Percentiles rank a stretch among this genome's conserved stretches.
Evolutionary conservation across 2,329 filamentous ascomycete species (phyloP).

Genomic region (Cladosporium oxysporum): DNA sequence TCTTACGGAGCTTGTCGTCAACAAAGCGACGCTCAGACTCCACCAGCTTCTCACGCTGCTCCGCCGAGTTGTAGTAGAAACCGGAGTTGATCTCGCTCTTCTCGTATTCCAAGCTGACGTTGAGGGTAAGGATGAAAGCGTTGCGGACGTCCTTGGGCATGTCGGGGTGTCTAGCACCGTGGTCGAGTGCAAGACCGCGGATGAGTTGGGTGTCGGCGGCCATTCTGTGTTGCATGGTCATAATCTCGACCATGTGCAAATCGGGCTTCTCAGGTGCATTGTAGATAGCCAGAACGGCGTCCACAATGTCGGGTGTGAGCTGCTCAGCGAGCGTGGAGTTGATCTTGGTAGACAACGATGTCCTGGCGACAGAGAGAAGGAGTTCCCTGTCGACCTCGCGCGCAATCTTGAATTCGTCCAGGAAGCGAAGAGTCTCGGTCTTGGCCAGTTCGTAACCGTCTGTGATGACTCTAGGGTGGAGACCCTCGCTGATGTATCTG

Average conservation of each 20-base stretch:
- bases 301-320: conserved; percentile 92
- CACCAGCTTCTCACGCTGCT: conserved; percentile 96
- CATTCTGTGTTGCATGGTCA: conserved; percentile 99
- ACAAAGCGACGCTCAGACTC: conserved; percentile 96
- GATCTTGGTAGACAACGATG: conserved; percentile 92
- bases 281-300: conserved; percentile 94
- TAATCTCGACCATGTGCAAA: conserved; percentile 98
- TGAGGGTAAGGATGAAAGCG: conserved; percentile 90
- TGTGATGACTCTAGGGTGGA: conserved; percentile 94
- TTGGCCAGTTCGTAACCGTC: conserved; percentile 98
- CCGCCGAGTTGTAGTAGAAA: conserved; percentile 97
- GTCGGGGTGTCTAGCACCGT: conserved; percentile 93
- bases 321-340: conserved; percentile 85
- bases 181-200: conserved; percentile 86
- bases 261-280: conserved; percentile 87
- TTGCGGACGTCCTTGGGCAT: conserved; percentile 98
- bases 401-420: conserved; percentile 88
- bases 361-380: conserved; percentile 87
- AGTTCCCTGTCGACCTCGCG: conserved; percentile 91
- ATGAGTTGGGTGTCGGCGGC: conserved; percentile 96
- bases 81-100: conserved; percentile 99
- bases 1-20: conserved; percentile 94
- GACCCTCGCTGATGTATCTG: conserved; percentile 91
- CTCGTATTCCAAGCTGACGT: conserved; percentile 97
- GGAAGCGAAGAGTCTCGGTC: conserved; percentile 88